phyloP scores from a whole-genome alignment of 108 stramenopile genomes.

The Poteriospumella lacustris region DNA sequence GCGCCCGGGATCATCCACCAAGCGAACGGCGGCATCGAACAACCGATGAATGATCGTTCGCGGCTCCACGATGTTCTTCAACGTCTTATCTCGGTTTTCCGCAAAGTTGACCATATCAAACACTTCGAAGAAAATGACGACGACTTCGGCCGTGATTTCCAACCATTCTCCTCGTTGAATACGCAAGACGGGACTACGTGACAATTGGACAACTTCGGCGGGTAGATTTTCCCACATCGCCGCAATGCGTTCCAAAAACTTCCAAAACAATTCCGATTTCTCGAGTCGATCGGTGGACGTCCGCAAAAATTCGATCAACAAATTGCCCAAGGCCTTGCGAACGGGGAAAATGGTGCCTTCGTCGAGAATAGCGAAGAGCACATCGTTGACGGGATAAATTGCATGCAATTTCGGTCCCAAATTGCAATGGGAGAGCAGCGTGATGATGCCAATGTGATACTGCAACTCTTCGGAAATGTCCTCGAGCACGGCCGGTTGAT shows the following conservation, averaged over 20 bases:
- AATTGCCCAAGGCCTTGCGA: background rate
- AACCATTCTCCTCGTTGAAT: slow-evolving; percentile 10
- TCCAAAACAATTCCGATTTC: slow-evolving; percentile 13
- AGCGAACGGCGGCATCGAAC: background rate
- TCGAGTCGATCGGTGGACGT: background rate
- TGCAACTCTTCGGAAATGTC: background rate
- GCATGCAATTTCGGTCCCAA: slow-evolving; percentile 26
- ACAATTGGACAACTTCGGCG: background rate
- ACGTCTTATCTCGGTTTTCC: background rate
- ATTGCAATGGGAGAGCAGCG: slow-evolving; percentile 10
- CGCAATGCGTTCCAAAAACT: background rate
- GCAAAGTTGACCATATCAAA: background rate
- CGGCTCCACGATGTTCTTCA: background rate
- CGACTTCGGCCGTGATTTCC: background rate
- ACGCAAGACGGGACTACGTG: background rate
- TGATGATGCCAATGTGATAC: slow-evolving; percentile 15
- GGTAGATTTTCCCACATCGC: background rate
- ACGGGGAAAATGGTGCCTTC: slow-evolving; percentile 9
- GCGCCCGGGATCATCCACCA: background rate
- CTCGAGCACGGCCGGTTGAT: background rate
- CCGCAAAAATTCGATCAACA: background rate
- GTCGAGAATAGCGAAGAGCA: background rate
- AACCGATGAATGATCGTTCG: background rate
- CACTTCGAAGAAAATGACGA: slow-evolving; percentile 5
- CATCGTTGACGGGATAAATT: slow-evolving; percentile 11